Conservation (phyloP, 441 rosid genomes). For the Biscutella laevigata region DNA sequence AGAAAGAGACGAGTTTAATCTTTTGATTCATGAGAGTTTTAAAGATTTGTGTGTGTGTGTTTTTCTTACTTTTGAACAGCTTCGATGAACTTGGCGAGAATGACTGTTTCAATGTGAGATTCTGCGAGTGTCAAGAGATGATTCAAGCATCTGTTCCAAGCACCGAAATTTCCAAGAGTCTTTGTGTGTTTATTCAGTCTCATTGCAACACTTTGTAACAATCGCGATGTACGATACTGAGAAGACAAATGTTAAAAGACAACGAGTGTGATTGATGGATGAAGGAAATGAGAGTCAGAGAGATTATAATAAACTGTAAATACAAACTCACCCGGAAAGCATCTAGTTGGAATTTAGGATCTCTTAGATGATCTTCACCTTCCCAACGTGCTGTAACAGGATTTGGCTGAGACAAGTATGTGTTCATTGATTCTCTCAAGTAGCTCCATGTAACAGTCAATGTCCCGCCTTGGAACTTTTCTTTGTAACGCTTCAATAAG, state of each 20-base stretch:
- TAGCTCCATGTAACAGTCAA: slow-evolving; percentile 90
- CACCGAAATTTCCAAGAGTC: slow-evolving; percentile 79
- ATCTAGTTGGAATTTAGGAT: slow-evolving; percentile 90
- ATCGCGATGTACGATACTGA: slow-evolving; percentile 93
- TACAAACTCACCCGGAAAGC: slow-evolving; percentile 75
- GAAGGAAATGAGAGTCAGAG: neutral
- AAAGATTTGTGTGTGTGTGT: neutral
- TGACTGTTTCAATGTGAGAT: slow-evolving; percentile 88
- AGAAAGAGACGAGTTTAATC: neutral
- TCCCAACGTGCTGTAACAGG: slow-evolving; percentile 96
- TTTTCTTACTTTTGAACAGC: slow-evolving; percentile 76
- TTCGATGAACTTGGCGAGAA: slow-evolving; percentile 84
- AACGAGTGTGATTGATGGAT: neutral
- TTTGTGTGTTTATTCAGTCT: slow-evolving; percentile 73
- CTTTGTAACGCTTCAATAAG: slow-evolving; percentile 78
- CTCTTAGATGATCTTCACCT: slow-evolving; percentile 77
- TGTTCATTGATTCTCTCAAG: slow-evolving; percentile 87
- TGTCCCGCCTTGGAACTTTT: slow-evolving; percentile 91
- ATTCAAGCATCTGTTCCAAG: slow-evolving; percentile 98
- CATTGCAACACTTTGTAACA: slow-evolving; percentile 76
- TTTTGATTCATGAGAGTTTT: neutral
- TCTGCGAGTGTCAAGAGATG: slow-evolving; percentile 95
- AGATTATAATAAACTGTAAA: neutral
- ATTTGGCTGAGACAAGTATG: slow-evolving; percentile 84
- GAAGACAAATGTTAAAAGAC: neutral